Evolutionary conservation across 1,139 yeast species (phyloP), one percentile per base, ranked within the genome.

Genomic region (Scheffersomyces illinoinensis): DNA sequence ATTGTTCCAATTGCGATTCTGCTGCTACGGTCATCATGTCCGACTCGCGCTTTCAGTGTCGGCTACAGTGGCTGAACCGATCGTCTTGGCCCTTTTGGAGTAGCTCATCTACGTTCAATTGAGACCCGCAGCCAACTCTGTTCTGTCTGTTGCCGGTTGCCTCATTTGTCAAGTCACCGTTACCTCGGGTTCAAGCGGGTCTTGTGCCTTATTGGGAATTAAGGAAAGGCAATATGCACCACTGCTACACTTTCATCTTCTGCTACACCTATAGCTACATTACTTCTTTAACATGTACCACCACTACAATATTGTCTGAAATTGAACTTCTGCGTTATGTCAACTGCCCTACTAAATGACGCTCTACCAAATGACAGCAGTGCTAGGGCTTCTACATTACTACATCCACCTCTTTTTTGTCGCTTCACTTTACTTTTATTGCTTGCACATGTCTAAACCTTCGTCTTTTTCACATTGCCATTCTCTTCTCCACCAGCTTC

Each of bases 401-500:
- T 7, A 2, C 5, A 12, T 33, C 3, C 12, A 33, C 43, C 12
- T 33, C 12, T 17, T 33, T 33, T 3, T 33, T 33, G 33, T 21
- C 4, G 4, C 21, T 21, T 21, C 4, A 33, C 43, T 33, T 14
- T 8, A 33, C 43, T 33, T 24, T 24, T 24, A 14, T 33, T 14
- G 43, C 7, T 24, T 6, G 33, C 33, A 33, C 43, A 33, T 33
- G 17, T 12, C 43, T 18, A 18, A 6, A 23, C 54, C 52, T 47
- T 53, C 8, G 47, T 54, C 59, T 59, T 56, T 33, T 43, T 47
- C 18, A 52, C 53, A 2, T 49, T 57, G 17, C 53, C 26, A 19
- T 56, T 48, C n/a, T 56, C 57, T 12, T 46, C 58, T 5, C 47
- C 58, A 14, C 50, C 61, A 4, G 52, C 54, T 26, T 52, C 56